These are phyloP conservation scores for Mortierella hygrophila DNA, from an alignment of 192 early-diverging fungal genomes.

Conservation along the genomic window DNA sequence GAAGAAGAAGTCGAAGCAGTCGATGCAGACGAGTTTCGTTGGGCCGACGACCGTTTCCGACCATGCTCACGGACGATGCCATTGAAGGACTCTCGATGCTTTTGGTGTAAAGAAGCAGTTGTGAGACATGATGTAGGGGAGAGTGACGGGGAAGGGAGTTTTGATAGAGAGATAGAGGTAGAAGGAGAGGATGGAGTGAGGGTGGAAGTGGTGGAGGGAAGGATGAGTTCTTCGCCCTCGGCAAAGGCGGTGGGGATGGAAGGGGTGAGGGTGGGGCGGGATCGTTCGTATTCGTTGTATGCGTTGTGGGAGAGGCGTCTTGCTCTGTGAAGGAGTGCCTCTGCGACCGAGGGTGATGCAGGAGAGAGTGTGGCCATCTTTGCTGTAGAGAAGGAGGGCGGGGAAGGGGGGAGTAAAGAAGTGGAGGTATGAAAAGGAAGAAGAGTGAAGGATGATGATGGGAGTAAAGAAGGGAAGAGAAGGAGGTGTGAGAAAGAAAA, in stretches of 20 bases:
- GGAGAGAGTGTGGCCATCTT: conserved; percentile 17
- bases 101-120: conserved; percentile 29
- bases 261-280: background rate
- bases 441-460: background rate
- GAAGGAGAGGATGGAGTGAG: background rate
- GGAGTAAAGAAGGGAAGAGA: background rate
- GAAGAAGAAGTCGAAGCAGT: background rate
- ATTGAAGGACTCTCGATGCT: conserved; percentile 32
- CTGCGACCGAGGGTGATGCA: conserved; percentile 17
- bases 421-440: background rate
- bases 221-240: conserved; percentile 42
- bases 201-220: background rate
- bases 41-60: conserved; percentile 18
- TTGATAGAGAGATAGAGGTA: background rate
- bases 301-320: conserved; percentile 36
- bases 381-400: background rate
- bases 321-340: conserved; percentile 42
- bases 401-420: background rate
- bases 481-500: background rate
- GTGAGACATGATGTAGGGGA: conserved; percentile 6
- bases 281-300: conserved; percentile 24
- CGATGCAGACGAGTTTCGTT: conserved; percentile 26
- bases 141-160: conserved; percentile 2
- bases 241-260: conserved; percentile 27
- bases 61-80: conserved; percentile 22